A percentile compares a stretch with the other conserved stretches of the same genome.
These are phyloP conservation scores for Aureobasidium sp. DNA, from an alignment of 2,329 filamentous ascomycete genomes.

Conservation along the genomic window DNA sequence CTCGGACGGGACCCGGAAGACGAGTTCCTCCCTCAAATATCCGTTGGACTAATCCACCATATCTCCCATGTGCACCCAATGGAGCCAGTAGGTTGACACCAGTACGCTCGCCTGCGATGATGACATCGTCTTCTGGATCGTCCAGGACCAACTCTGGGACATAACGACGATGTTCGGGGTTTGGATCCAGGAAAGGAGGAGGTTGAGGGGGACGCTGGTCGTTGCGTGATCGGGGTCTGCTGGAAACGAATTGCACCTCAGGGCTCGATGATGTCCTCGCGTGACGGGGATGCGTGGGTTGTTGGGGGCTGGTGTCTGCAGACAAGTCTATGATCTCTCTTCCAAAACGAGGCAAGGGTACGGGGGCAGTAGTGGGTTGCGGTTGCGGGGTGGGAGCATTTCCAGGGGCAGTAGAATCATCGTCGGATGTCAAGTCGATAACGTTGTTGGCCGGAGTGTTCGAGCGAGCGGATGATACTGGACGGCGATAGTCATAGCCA, in stretches of 20 bases:
- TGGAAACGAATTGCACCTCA: constrained; percentile 42
- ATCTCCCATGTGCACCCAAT: background rate
- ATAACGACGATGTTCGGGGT: constrained; percentile 11
- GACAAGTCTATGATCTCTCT: constrained; percentile 35
- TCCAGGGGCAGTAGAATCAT: constrained; percentile 17
- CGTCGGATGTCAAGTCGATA: constrained; percentile 31
- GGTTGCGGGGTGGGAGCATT: background rate
- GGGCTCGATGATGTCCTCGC: constrained; percentile 23
- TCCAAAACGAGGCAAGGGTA: constrained; percentile 31
- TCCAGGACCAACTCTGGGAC: constrained; percentile 26
- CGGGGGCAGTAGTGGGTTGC: constrained; percentile 14
- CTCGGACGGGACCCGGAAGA: background rate
- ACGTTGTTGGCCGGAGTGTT: constrained; percentile 14
- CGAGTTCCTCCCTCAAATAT: background rate
- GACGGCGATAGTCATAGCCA: constrained; percentile 46
- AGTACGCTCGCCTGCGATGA: constrained; percentile 12
- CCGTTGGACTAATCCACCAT: background rate
- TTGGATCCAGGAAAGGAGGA: constrained; percentile 3
- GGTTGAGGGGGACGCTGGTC: constrained; percentile 12
- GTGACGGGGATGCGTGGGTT: constrained; percentile 18
- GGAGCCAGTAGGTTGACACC: background rate
- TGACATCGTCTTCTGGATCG: constrained; percentile 25
- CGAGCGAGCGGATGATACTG: constrained; percentile 28
- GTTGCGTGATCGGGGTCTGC: constrained; percentile 15
- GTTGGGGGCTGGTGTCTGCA: constrained; percentile 14